phyloP scores from a whole-genome alignment of 129 eudicot genomes.

The Apium graveolens region DNA sequence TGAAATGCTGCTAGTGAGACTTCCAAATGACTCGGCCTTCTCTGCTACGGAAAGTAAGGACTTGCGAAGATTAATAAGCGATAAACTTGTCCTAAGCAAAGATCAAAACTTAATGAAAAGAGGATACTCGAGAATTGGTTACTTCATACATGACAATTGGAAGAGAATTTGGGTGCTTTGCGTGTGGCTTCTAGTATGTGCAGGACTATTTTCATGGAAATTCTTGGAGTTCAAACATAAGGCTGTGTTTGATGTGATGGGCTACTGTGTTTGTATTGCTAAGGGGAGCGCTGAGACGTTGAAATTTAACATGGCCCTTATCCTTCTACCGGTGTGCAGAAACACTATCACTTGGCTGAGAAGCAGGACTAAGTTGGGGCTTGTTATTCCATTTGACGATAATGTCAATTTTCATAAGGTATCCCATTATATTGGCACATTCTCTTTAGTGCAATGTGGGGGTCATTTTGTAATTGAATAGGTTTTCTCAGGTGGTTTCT shows the following conservation, averaged over 20 bases:
- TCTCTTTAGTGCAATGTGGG: no score
- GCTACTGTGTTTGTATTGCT: constrained; percentile 48
- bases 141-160: constrained; percentile 54
- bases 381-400: constrained; percentile 46
- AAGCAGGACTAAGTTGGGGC: constrained; percentile 40
- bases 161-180: constrained; percentile 48
- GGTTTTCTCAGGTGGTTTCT: constrained; percentile 31
- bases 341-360: constrained; percentile 60
- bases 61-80: constrained; percentile 37
- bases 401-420: constrained; percentile 62
- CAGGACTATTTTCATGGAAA: constrained; percentile 48
- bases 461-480: not conserved
- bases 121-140: constrained; percentile 20
- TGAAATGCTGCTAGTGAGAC: constrained; percentile 47
- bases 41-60: constrained; percentile 26
- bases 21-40: constrained; percentile 33
- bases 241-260: constrained; percentile 48
- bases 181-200: constrained; percentile 40
- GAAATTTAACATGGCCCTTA: constrained; percentile 58
- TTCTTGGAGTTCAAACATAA: constrained; percentile 49
- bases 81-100: constrained; percentile 29
- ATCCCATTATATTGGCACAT: not conserved
- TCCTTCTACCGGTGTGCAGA: constrained; percentile 55
- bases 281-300: constrained; percentile 62
- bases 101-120: constrained; percentile 29